Percentiles rank a stretch among this genome's conserved stretches.
Evolutionary conservation across 2,329 filamentous ascomycete genomes (phyloP).

Genomic region (Apiospora koreana): DNA sequence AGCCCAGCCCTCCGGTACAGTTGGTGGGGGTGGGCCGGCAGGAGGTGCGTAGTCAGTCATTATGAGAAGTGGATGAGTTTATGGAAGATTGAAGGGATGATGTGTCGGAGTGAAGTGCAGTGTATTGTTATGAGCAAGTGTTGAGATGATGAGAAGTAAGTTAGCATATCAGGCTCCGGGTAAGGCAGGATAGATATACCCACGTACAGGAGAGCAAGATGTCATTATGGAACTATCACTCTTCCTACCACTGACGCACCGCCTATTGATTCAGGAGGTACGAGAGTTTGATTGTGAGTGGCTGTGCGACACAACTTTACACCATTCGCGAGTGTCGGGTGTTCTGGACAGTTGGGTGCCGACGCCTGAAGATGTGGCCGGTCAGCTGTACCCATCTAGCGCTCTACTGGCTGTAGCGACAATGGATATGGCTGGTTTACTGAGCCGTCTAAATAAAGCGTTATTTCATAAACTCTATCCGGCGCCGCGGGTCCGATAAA

Average conservation of each 20-base stretch:
- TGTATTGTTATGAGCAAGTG: background rate
- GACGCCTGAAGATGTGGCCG: background rate
- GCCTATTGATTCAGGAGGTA: background rate
- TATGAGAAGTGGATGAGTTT: background rate
- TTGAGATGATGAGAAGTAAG: background rate
- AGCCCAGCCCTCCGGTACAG: conserved; percentile 78
- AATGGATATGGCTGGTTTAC: too few species aligned
- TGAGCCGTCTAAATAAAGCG: background rate
- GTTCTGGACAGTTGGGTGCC: background rate
- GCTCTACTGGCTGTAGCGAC: background rate
- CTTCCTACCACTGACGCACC: too few species aligned
- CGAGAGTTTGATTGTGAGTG: background rate
- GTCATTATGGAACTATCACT: background rate
- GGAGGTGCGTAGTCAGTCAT: conserved; percentile 59
- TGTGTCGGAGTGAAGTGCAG: background rate
- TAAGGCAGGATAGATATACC: background rate
- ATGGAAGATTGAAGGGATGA: background rate
- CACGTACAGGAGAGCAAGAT: background rate
- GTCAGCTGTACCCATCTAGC: too few species aligned
- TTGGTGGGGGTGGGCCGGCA: conserved; percentile 55
- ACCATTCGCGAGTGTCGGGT: background rate
- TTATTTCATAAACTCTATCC: background rate
- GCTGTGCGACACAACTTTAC: background rate
- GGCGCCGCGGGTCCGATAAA: background rate
- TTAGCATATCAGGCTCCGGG: background rate